Evolutionary conservation across 352 stramenopile species (phyloP), one percentile per base, ranked within the genome.

Genomic region (Phytophthora agathidicida): DNA sequence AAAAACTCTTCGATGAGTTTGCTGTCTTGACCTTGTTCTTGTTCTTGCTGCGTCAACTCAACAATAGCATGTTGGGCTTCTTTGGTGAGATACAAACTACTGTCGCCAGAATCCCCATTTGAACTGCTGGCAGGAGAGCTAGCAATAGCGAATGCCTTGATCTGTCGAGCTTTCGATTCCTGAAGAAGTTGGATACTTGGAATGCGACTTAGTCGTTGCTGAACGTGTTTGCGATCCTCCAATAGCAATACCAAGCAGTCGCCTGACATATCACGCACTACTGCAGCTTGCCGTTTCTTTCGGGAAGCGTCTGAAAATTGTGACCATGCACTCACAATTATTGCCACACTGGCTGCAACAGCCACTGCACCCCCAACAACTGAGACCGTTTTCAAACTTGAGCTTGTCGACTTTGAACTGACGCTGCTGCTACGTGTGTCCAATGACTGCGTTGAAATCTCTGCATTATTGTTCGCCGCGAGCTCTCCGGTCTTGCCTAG

Each of bases 241-340:
- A 92, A 75, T 6, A 94, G 49, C 9, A 93, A 54, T n/a, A 90
- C 57, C 47, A 94, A 71, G 17, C 77, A 86, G 57, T 86, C 71
- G 5, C 78, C 78, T 23, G 85, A 71, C 85, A 94, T 94, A n/a
- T 87, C 78, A 31, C 80, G 79, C 22, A 94, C 81, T 13, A 73
- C 75, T 47, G 85, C 64, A 31, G 81, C 81, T 62, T 94, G 85
- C 0, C 67, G 74, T 68, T 73, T 84, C 46, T 77, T 75, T 42
- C 73, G 76, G 3, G 81, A 75, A 19, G 59, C 74, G 19, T 91
- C 83, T 0, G 79, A 90, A 60, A 86, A 92, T 38, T 89, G 79
- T 14, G 81, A 89, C 85, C 85, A 94, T 0, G 83, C 85, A 45
- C 75, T 89, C 35, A 94, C 81, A 7, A 88, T 82, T 30, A 94